Evolutionary conservation across 2,329 filamentous ascomycete genomes (phyloP).

Genomic region (Shiraia bambusicola): DNA sequence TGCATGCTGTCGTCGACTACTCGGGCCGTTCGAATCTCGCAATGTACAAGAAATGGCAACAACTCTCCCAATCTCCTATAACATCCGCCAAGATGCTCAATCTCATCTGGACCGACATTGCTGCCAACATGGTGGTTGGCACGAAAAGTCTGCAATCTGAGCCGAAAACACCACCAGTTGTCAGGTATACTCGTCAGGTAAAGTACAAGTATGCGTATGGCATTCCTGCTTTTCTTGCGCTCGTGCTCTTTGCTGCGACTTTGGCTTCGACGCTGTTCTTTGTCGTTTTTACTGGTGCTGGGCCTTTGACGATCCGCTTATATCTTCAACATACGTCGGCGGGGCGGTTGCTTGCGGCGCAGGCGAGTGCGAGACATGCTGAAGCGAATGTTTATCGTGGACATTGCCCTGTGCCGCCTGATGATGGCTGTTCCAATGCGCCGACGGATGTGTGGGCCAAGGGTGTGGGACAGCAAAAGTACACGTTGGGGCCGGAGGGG

Average conservation of each 20-base stretch:
- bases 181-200: constrained; percentile 16
- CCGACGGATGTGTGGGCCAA: constrained; percentile 2
- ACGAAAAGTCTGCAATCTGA: constrained; percentile 27
- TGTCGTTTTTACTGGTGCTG: no score
- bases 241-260: constrained; percentile 6
- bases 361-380: no score
- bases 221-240: constrained; percentile 34
- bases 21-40: constrained; percentile 43
- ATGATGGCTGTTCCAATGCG: not conserved
- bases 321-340: no score
- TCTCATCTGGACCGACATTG: constrained; percentile 50
- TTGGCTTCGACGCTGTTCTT: no score
- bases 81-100: constrained; percentile 44
- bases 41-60: constrained; percentile 47
- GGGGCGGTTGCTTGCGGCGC: no score
- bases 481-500: constrained; percentile 3
- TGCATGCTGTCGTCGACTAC: constrained; percentile 31
- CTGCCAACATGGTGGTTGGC: constrained; percentile 48
- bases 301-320: no score
- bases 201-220: constrained; percentile 38
- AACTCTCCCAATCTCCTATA: constrained; percentile 29
- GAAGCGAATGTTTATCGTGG: not conserved
- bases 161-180: not conserved
- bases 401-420: not conserved
- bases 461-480: constrained; percentile 1